phyloP scores from a whole-genome alignment of 441 rosid species.

The Isatis lusitanica region DNA sequence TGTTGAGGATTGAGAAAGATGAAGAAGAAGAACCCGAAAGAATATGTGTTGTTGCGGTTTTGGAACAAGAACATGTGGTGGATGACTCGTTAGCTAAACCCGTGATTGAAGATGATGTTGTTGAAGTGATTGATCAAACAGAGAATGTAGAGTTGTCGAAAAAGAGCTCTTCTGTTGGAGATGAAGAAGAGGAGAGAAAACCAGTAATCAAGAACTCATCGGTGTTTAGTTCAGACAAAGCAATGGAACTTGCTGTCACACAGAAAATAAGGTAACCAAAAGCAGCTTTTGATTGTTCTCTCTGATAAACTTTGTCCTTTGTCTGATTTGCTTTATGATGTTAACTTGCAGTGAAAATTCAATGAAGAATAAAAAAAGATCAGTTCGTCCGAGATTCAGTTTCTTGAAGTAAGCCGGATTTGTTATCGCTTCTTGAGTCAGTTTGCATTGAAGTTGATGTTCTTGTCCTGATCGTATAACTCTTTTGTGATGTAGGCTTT shows the following conservation, averaged over 20 bases:
- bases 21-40: not conserved
- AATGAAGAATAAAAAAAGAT: slow-evolving; percentile 1
- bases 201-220: slow-evolving; percentile 10
- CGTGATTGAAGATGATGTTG: slow-evolving; percentile 2
- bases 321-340: slow-evolving; percentile 4
- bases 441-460: not conserved
- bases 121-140: slow-evolving; percentile 1
- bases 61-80: slow-evolving; percentile 20
- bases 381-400: slow-evolving; percentile 17
- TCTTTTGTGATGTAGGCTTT: slow-evolving; percentile 10
- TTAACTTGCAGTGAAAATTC: slow-evolving; percentile 26
- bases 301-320: not conserved
- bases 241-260: slow-evolving; percentile 6
- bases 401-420: slow-evolving; percentile 29
- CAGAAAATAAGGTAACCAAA: slow-evolving; percentile 22
- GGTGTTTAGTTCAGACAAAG: slow-evolving; percentile 2
- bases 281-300: slow-evolving; percentile 4
- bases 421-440: not conserved
- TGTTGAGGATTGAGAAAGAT: slow-evolving; percentile 3
- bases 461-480: not conserved
- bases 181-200: slow-evolving; percentile 4
- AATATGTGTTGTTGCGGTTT: slow-evolving; percentile 1
- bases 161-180: slow-evolving; percentile 8
- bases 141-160: slow-evolving; percentile 15
- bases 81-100: not conserved